Evolutionary conservation across 352 stramenopile species (phyloP), one percentile per base, ranked within the genome.

Genomic region (Lagenidium giganteum): DNA sequence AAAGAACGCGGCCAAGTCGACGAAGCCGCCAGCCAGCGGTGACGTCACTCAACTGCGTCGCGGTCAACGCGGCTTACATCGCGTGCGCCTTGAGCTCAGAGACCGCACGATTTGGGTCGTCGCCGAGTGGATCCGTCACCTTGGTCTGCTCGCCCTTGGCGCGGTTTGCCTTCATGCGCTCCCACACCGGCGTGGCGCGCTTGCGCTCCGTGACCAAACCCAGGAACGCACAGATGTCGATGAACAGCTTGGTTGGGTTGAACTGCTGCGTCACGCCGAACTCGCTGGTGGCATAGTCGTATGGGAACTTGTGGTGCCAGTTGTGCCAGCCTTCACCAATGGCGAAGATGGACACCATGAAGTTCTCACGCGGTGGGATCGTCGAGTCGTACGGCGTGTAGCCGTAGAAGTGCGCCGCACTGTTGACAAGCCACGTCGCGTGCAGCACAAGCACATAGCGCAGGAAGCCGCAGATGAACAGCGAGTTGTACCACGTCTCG

Each of bases 281-380:
- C 75, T 99, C 96, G 38, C 82, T 96, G n/a, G 96, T 95, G 40
- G 96, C 93, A 72, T 99, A 99, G 63, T 99, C 96, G 78, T 98
- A 99, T 39, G 96, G 96, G 66, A 99, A 99, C 70, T 98, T 98
- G 90, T 99, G 96, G 71, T 99, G 96, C 95, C 95, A 99, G 80
- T 98, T 98, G 79, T 99, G 95, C 94, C 95, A 99, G 64, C 95
- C 95, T 64, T 99, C 95, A 23, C 96, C 96, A 16, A 99, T 87
- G 28, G 95, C 88, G 42, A 93, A 92, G 42, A 97, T 67, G 7
- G 92, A 96, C 12, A 98, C 95, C 49, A 98, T 91, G 36, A 93
- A 96, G 72, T 99, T 99, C 68, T 99, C 96, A 20, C 93, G 84
- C 8, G 96, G 96, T 47, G 95, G 96, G 9, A 88, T 96, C 31